Evolutionary conservation across 257 asterid genomes (phyloP).

Genomic region (Ilex aquifolium): DNA sequence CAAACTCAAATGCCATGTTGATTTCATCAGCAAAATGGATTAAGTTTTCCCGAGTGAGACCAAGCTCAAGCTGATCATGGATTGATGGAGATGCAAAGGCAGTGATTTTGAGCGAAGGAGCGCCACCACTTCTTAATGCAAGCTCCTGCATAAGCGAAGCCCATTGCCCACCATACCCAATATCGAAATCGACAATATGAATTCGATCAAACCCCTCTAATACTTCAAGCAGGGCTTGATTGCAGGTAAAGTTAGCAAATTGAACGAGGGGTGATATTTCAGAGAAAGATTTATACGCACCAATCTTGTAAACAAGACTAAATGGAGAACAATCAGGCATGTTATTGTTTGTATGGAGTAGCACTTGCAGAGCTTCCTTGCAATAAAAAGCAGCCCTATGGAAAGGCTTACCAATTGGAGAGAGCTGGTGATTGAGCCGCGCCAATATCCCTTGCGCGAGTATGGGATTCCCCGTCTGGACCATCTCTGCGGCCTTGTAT

Average conservation of each 20-base stretch:
- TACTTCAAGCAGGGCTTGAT: slow-evolving; percentile 78
- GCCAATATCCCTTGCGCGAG: slow-evolving; percentile 99
- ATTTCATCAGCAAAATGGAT: slow-evolving; percentile 67
- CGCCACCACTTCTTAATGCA: slow-evolving; percentile 50
- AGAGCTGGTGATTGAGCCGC: slow-evolving; percentile 99
- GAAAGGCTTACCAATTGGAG: slow-evolving; percentile 93
- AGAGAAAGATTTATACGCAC: slow-evolving; percentile 80
- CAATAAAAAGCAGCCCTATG: slow-evolving; percentile 87
- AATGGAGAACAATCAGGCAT: slow-evolving; percentile 44
- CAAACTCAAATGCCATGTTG: slow-evolving; percentile 64
- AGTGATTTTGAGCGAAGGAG: slow-evolving; percentile 63
- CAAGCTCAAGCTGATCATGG: slow-evolving; percentile 78
- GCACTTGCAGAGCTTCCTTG: slow-evolving; percentile 76
- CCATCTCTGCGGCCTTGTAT: slow-evolving; percentile 73
- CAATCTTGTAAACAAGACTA: slow-evolving; percentile 67
- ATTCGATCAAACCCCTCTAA: slow-evolving; percentile 61
- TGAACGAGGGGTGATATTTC: slow-evolving; percentile 84
- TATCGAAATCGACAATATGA: slow-evolving; percentile 85
- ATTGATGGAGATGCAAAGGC: slow-evolving; percentile 63
- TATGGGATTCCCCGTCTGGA: slow-evolving; percentile 69
- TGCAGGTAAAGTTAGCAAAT: slow-evolving; percentile 82
- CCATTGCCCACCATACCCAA: slow-evolving; percentile 95
- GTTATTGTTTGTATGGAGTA: slow-evolving; percentile 25
- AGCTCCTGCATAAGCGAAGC: slow-evolving; percentile 96
- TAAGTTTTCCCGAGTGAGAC: slow-evolving; percentile 68